A percentile compares a stretch with the other conserved stretches of the same genome.
Evolutionary conservation across 1,284 basidiomycete genomes (phyloP).

Genomic region (Quambalaria eucalypti): DNA sequence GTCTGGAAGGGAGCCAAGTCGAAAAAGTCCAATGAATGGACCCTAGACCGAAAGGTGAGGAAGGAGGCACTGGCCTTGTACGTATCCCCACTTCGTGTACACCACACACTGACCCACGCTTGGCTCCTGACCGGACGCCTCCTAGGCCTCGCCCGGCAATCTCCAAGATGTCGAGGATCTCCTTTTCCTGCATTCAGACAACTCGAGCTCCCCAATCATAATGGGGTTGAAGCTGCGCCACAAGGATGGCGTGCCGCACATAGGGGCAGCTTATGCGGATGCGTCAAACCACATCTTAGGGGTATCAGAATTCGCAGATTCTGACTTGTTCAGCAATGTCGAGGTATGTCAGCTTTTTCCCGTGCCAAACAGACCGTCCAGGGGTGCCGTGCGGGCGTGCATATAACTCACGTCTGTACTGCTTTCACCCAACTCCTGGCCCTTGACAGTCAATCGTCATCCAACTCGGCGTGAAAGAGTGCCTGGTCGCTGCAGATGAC

Average conservation of each 20-base stretch:
- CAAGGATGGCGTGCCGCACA: conserved; percentile 50
- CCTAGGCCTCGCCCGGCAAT: conserved; percentile 78
- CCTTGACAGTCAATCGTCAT: conserved; percentile 66
- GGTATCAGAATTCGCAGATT: conserved; percentile 83
- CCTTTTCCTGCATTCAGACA: conserved; percentile 74
- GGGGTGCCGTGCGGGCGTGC: too few relatives aligned
- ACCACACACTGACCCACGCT: too few relatives aligned
- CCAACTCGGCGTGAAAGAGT: conserved; percentile 93
- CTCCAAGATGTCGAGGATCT: conserved; percentile 86
- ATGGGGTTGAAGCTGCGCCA: conserved; percentile 75
- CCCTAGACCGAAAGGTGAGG: conserved; percentile 67
- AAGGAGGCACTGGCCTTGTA: too few relatives aligned
- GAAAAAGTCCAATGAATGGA: conserved; percentile 59
- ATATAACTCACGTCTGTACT: too few relatives aligned
- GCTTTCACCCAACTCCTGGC: too few relatives aligned
- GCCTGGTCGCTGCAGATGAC: conserved; percentile 55
- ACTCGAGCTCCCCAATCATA: conserved; percentile 76
- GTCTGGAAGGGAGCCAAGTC: conserved; percentile 59
- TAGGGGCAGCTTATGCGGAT: conserved; percentile 56
- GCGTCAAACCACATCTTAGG: conserved; percentile 53
- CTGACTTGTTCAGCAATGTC: conserved; percentile 88
- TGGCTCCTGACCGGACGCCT: too few relatives aligned
- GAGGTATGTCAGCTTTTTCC: conserved; percentile 60
- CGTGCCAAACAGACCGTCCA: too few relatives aligned
- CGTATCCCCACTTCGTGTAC: too few relatives aligned